Evolutionary conservation across 352 stramenopile genomes (phyloP).

Genomic region (Globisporangium cederbergense): DNA sequence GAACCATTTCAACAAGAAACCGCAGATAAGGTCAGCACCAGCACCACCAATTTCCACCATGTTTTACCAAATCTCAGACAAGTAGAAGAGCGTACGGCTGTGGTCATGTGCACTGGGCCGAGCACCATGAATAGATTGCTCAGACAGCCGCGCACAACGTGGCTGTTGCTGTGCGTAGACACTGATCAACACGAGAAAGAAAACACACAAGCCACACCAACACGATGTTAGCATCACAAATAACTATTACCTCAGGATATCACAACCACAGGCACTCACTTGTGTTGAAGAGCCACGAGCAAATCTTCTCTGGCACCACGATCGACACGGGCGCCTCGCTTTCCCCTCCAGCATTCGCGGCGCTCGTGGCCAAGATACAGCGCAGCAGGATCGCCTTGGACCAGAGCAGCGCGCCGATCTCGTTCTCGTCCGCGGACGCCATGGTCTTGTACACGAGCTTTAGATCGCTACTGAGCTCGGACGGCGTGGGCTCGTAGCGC

Average conservation of each 20-base stretch:
- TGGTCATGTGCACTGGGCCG: slow-evolving; percentile 1
- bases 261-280: slow-evolving; percentile 34
- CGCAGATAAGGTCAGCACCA: background rate
- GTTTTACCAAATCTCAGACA: background rate
- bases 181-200: slow-evolving; percentile 33
- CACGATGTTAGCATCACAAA: slow-evolving; percentile 1
- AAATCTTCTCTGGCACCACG: slow-evolving; percentile 51
- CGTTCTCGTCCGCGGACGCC: slow-evolving; percentile 43
- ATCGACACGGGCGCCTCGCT: slow-evolving; percentile 7
- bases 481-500: slow-evolving; percentile 53
- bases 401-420: slow-evolving; percentile 62
- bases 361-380: slow-evolving; percentile 36
- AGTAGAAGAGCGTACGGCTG: slow-evolving; percentile 11
- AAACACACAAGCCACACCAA: background rate
- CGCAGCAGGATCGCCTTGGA: slow-evolving; percentile 68
- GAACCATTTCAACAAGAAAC: background rate
- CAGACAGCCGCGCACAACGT: slow-evolving; percentile 69
- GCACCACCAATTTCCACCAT: background rate
- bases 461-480: slow-evolving; percentile 51
- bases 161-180: slow-evolving; percentile 60
- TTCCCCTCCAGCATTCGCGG: background rate
- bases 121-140: slow-evolving; percentile 66
- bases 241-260: background rate
- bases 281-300: slow-evolving; percentile 75
- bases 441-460: slow-evolving; percentile 61